These are phyloP conservation scores for Candida frijolesensis DNA, from an alignment of 1,139 yeast species.

Conservation along the genomic window DNA sequence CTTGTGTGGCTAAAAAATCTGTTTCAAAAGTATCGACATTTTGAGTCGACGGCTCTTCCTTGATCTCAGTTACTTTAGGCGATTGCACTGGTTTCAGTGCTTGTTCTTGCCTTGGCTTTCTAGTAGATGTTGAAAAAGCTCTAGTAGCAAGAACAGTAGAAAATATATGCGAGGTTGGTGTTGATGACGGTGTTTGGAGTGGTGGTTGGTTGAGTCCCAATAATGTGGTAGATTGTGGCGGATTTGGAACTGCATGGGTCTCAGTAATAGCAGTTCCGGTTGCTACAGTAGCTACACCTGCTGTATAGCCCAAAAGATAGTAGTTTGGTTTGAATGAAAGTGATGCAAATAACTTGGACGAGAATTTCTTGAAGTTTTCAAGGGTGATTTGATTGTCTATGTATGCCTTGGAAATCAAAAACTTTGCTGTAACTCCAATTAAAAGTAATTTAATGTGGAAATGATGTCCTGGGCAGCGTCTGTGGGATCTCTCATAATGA, in stretches of 20 bases:
- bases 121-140: conserved; percentile 9
- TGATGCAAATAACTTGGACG: conserved; percentile 11
- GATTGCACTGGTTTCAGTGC: not conserved
- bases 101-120: conserved; percentile 9
- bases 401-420: conserved; percentile 14
- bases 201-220: not conserved
- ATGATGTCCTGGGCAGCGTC: conserved; percentile 1
- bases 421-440: conserved; percentile 16
- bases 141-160: conserved; percentile 10
- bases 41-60: not conserved
- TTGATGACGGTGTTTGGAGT: conserved; percentile 1
- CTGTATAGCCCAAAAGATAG: conserved; percentile 1
- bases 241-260: not conserved
- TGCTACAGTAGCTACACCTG: conserved; percentile 3
- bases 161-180: conserved; percentile 6
- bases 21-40: conserved; percentile 22
- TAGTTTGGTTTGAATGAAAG: conserved; percentile 9
- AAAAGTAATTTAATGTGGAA: conserved; percentile 13
- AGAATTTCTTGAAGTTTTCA: conserved; percentile 13
- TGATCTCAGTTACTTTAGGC: not conserved
- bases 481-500: conserved; percentile 3
- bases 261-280: not conserved
- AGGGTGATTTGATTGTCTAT: conserved; percentile 13
- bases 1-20: conserved; percentile 26
- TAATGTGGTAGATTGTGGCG: not conserved